Evolutionary conservation across 176 grass and related monocot genomes (phyloP), one percentile per base, ranked within the genome.

Genomic region (Musa troglodytarum): DNA sequence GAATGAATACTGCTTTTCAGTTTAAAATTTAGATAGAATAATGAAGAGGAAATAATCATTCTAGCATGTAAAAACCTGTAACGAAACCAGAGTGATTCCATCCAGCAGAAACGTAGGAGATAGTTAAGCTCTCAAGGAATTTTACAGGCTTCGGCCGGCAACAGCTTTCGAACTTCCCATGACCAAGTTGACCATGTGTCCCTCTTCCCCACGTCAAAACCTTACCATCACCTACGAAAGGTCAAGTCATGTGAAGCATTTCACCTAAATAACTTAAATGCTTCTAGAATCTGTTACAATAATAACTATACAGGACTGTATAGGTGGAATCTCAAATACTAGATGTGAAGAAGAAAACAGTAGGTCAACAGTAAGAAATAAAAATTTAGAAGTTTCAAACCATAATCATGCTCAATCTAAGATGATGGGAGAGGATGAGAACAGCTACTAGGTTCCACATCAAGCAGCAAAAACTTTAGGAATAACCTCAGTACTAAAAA

Each of bases 1-100:
- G 17, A 52, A 68, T 68, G 1, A 49, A 68, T 8, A 49, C 24
- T 22, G 19, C 49, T 19, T 14, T 70, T 55, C 11, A 25, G 52
- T 55, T 54, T 29, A 67, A 24, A 16, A 28, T 63, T 61, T 8
- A 66, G 74, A 6, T 56, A 23, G 21, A 51, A 71, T 75, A 4
- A 14, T 1, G 50, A 69, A 11, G 63, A 69, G 0, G 12, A 81
- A 74, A 50, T 80, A 21, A 70, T 50, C 81, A 58, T 68, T 68
- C 75, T 68, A 80, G 55, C 28, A 71, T 80, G 56, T 5, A 70
- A 76, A 75, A 80, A 98, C 94, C 94, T 98, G 94, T 87, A 87
- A 74, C 78, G 73, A 98, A 98, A 80, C 89, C 94, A 87, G 94
- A 98, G 84, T 98, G 90, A 80, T 89, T 98, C 94, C 94, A 98